phyloP scores from a whole-genome alignment of 805 yeast species.

The Cyberlindnera subsufficiens region DNA sequence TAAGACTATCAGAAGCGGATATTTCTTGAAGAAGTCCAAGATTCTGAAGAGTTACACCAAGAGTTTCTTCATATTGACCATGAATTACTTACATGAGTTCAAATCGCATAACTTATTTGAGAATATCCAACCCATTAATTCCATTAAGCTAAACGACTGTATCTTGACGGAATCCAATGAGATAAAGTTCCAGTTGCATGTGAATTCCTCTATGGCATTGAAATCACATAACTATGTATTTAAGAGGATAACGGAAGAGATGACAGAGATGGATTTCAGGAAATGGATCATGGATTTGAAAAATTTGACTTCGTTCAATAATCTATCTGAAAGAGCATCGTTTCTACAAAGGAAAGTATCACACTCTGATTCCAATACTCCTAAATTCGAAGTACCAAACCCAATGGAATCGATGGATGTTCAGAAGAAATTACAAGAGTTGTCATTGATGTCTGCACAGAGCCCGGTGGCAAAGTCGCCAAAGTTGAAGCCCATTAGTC shows the following conservation, averaged over 20 bases:
- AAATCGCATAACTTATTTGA: constrained; percentile 72
- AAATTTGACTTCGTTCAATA: constrained; percentile 39
- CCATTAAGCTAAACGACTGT: constrained; percentile 71
- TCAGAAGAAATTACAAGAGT: constrained; percentile 17
- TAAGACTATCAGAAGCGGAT: constrained; percentile 65
- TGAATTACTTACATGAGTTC: constrained; percentile 84
- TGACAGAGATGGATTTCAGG: constrained; percentile 69
- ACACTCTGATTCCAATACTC: constrained; percentile 14
- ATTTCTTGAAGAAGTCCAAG: constrained; percentile 81
- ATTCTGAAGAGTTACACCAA: constrained; percentile 79
- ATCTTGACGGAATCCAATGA: constrained; percentile 76
- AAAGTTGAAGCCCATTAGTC: constrained; percentile 5
- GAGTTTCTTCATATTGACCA: constrained; percentile 86
- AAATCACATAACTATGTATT: constrained; percentile 89
- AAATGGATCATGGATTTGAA: constrained; percentile 69
- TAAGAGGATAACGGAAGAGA: constrained; percentile 50
- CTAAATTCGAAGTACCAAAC: constrained; percentile 18
- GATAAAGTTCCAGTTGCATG: constrained; percentile 47
- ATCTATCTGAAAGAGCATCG: constrained; percentile 13
- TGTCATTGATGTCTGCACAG: constrained; percentile 7
- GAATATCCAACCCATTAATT: constrained; percentile 75
- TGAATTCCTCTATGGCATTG: constrained; percentile 57
- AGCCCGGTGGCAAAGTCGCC: background rate
- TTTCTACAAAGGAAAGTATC: constrained; percentile 6
- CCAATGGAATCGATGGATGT: constrained; percentile 17